phyloP scores from a whole-genome alignment of 1,284 basidiomycete genomes.

The Melampsora americana region DNA sequence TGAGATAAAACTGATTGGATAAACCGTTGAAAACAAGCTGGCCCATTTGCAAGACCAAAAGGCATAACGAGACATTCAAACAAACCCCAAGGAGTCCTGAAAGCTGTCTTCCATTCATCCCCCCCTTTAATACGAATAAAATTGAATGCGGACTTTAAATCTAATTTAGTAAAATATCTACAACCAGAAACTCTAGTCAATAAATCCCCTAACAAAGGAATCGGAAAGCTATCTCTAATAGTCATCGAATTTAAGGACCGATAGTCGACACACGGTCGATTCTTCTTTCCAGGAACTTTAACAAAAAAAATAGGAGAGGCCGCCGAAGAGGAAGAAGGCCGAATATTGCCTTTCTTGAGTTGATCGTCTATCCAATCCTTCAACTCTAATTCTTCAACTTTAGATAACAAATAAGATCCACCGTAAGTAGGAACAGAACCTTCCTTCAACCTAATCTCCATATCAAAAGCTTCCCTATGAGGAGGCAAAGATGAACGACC shows the following conservation, averaged over 20 bases:
- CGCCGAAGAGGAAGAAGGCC: constrained; percentile 15
- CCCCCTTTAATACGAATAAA: too few relatives aligned
- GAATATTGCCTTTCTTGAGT: constrained; percentile 12
- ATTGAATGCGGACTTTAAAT: constrained; percentile 52
- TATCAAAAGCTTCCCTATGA: background rate
- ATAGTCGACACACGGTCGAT: constrained; percentile 23
- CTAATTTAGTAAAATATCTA: constrained; percentile 49
- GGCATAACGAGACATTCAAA: too few relatives aligned
- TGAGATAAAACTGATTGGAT: too few relatives aligned
- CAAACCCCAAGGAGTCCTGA: too few relatives aligned
- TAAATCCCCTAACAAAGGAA: constrained; percentile 47
- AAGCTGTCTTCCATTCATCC: too few relatives aligned
- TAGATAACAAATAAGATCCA: background rate
- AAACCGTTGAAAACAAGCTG: too few relatives aligned
- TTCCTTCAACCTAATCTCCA: background rate
- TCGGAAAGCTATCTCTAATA: constrained; percentile 39
- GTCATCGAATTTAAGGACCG: background rate
- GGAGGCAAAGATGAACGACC: background rate
- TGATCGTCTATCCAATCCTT: constrained; percentile 2
- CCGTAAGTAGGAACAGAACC: background rate
- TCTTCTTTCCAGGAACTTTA: background rate
- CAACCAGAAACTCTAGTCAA: constrained; percentile 42
- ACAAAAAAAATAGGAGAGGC: too few relatives aligned
- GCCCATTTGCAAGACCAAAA: too few relatives aligned
- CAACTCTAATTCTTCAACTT: background rate